Evolutionary conservation across 495 filamentous ascomycete genomes (phyloP).

Genomic region (Neurospora sp.): DNA sequence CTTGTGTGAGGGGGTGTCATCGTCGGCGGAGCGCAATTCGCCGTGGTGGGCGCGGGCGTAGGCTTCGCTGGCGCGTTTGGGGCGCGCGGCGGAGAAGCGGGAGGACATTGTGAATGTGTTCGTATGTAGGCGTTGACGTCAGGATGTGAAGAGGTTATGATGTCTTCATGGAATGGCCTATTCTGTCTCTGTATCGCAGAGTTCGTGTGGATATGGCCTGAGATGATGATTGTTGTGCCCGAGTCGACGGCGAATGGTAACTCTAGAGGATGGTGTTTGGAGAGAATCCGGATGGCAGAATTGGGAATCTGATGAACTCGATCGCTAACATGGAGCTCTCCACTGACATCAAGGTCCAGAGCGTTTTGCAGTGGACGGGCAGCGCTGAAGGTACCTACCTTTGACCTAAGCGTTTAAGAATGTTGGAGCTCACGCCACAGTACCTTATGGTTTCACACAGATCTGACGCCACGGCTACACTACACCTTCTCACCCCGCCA

Average conservation of each 20-base stretch:
- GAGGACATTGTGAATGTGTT: constrained; percentile 44
- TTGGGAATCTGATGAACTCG: not conserved
- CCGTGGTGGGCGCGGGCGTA: constrained; percentile 63
- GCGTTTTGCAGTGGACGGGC: not conserved
- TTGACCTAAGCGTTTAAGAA: not conserved
- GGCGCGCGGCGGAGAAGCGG: constrained; percentile 54
- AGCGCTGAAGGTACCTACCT: not conserved
- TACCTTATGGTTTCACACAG: not conserved
- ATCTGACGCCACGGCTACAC: not conserved
- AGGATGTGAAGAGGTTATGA: not conserved
- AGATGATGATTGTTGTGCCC: not conserved
- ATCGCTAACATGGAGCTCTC: not conserved
- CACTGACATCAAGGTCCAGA: not conserved
- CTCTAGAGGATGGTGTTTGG: not conserved
- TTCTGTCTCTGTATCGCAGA: not conserved
- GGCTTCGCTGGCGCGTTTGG: constrained; percentile 73
- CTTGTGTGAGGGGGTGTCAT: constrained; percentile 41
- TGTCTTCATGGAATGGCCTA: not conserved
- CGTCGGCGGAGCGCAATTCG: constrained; percentile 36
- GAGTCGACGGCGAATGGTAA: not conserved
- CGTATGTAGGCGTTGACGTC: not conserved
- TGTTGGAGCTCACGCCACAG: not conserved
- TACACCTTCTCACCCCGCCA: not conserved
- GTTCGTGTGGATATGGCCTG: not conserved
- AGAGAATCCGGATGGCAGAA: not conserved